phyloP scores from a whole-genome alignment of 164 flowering plant species.

The Chimonanthus salicifolius region DNA sequence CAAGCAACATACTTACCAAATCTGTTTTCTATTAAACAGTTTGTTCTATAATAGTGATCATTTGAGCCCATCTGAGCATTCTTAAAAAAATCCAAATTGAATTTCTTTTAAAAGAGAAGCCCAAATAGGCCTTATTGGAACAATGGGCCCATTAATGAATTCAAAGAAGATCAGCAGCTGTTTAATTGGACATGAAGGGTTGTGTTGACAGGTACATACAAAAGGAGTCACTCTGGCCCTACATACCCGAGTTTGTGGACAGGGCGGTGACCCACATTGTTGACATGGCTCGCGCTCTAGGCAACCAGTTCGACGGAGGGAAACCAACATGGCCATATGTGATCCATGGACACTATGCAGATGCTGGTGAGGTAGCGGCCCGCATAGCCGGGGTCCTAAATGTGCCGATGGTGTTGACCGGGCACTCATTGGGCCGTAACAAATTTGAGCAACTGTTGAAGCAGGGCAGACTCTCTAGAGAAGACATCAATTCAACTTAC shows the following conservation, averaged over 20 bases:
- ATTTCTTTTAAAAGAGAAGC: no score
- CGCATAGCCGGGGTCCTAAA: constrained; percentile 61
- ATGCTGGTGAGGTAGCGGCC: constrained; percentile 77
- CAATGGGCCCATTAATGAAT: no score
- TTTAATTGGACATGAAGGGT: neutral
- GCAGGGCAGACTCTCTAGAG: constrained; percentile 65
- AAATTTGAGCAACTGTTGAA: constrained; percentile 78
- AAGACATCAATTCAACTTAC: constrained; percentile 67
- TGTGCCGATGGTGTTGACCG: constrained; percentile 83
- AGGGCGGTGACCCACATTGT: constrained; percentile 61
- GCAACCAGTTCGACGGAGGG: constrained; percentile 51
- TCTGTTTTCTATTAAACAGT: no score
- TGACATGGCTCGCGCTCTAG: constrained; percentile 68
- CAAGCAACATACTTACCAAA: no score
- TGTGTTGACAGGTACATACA: constrained; percentile 48
- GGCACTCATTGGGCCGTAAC: constrained; percentile 81
- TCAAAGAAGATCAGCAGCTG: no score
- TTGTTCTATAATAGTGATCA: no score
- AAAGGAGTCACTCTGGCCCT: constrained; percentile 79
- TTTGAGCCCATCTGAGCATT: no score
- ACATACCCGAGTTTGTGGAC: constrained; percentile 77
- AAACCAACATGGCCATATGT: constrained; percentile 75
- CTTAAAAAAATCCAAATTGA: no score
- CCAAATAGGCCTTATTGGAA: no score
- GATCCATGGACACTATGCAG: constrained; percentile 89